These are phyloP conservation scores for Ophiocordyceps sinensis DNA, from an alignment of 2,329 filamentous ascomycete species.

Conservation along the genomic window DNA sequence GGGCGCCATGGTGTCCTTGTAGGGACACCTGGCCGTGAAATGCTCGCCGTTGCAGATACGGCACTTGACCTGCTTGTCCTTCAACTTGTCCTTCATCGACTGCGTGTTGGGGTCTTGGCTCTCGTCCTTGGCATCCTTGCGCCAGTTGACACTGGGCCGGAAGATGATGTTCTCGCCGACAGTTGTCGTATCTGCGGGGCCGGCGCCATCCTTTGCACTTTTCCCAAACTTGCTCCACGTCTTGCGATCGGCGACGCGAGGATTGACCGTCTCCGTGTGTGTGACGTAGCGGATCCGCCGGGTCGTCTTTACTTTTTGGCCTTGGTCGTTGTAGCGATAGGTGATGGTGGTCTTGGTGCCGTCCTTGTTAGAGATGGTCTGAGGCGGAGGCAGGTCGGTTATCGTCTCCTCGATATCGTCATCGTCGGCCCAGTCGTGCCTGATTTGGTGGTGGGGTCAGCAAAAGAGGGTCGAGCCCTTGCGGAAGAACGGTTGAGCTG, in stretches of 20 bases:
- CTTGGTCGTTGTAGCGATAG: constrained; percentile 80
- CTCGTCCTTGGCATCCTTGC: constrained; percentile 74
- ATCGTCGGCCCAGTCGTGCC: constrained; percentile 87
- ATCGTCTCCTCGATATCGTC: constrained; percentile 68
- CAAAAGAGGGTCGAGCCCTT: constrained; percentile 3
- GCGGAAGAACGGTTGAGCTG: constrained; percentile 1
- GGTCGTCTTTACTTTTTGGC: constrained; percentile 94
- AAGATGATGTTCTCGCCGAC: constrained; percentile 98
- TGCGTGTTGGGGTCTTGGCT: constrained; percentile 59
- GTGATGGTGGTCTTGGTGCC: constrained; percentile 92
- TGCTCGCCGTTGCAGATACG: constrained; percentile 98
- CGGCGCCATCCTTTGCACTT: constrained; percentile 69
- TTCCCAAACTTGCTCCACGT: constrained; percentile 85
- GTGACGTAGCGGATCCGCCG: constrained; percentile 87
- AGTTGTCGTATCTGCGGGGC: constrained; percentile 79
- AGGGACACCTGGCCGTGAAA: constrained; percentile 97
- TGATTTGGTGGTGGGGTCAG: constrained; percentile 25
- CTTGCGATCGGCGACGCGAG: constrained; percentile 88
- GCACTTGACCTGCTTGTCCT: constrained; percentile 99
- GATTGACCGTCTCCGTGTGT: constrained; percentile 89
- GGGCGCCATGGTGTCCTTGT: constrained; percentile 98
- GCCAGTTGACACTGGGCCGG: constrained; percentile 86
- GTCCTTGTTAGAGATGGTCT: constrained; percentile 94
- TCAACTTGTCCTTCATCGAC: constrained; percentile 67
- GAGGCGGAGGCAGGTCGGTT: constrained; percentile 62